A percentile compares a stretch with the other conserved stretches of the same genome.
phyloP scores from a whole-genome alignment of 306 rosid species.

The Quercus bicolor region DNA sequence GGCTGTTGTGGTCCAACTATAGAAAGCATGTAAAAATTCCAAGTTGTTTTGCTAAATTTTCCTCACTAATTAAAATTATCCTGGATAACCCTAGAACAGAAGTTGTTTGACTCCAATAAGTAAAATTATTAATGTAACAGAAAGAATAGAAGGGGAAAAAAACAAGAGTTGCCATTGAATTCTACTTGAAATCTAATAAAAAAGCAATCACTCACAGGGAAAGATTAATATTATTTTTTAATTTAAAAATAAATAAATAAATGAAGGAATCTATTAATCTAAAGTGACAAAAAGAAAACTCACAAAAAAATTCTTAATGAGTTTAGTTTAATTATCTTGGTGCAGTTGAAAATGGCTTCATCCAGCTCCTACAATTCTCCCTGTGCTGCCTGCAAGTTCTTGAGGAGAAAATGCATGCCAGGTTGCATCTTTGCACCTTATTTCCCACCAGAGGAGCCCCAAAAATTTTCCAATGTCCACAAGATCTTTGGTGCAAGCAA shows the following conservation, averaged over 20 bases:
- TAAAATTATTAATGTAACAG: neutral
- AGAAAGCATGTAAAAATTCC: neutral
- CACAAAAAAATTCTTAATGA: neutral
- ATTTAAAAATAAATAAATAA: neutral
- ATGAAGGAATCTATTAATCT: slow-evolving; percentile 15
- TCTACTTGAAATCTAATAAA: neutral
- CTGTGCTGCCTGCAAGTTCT: slow-evolving; percentile 96
- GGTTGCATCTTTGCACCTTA: slow-evolving; percentile 97
- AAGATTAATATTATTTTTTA: neutral
- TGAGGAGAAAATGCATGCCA: slow-evolving; percentile 89
- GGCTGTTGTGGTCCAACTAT: too few relatives aligned
- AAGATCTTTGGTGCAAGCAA: slow-evolving; percentile 97
- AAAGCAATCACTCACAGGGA: neutral
- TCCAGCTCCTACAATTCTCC: slow-evolving; percentile 82
- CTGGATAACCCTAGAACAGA: neutral
- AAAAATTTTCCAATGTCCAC: slow-evolving; percentile 92
- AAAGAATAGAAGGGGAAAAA: neutral
- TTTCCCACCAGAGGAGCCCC: slow-evolving; percentile 98
- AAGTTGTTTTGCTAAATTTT: neutral
- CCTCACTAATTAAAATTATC: neutral
- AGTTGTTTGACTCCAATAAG: neutral
- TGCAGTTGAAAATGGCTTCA: slow-evolving; percentile 52
- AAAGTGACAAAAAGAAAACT: slow-evolving; percentile 1
- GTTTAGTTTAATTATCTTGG: neutral
- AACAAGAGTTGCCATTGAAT: slow-evolving; percentile 12